A percentile compares a stretch with the other conserved stretches of the same genome.
Evolutionary conservation across 164 flowering plant species (phyloP).

Genomic region (Macadamia tetraphylla): DNA sequence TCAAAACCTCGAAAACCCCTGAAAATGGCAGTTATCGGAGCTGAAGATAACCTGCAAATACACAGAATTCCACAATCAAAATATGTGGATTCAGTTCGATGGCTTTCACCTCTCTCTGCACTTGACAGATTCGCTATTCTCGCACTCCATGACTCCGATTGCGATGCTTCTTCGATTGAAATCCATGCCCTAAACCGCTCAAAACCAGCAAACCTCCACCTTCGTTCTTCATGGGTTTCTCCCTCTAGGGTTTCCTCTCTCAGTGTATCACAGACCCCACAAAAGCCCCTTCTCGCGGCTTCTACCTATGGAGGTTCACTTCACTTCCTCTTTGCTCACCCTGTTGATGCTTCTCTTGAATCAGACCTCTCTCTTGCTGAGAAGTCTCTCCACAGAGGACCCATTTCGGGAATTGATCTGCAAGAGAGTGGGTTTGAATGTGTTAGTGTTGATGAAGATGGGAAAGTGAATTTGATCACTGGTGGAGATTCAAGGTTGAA

Average conservation of each 20-base stretch:
- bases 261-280: constrained; percentile 29
- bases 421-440: constrained; percentile 46
- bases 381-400: constrained; percentile 42
- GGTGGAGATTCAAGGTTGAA: constrained; percentile 29
- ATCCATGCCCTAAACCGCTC: constrained; percentile 36
- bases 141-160: constrained; percentile 50
- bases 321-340: constrained; percentile 34
- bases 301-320: constrained; percentile 56
- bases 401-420: constrained; percentile 53
- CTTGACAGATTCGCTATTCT: constrained; percentile 40
- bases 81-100: constrained; percentile 70
- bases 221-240: constrained; percentile 31
- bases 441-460: constrained; percentile 73
- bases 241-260: constrained; percentile 61
- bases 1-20: constrained; percentile 22
- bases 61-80: constrained; percentile 57
- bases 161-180: constrained; percentile 49
- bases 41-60: constrained; percentile 25
- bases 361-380: constrained; percentile 34
- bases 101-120: constrained; percentile 63
- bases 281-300: constrained; percentile 58
- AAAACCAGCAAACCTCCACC: constrained; percentile 21
- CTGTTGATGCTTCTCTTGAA: constrained; percentile 26
- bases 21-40: constrained; percentile 26
- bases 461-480: constrained; percentile 65